Base-by-base conservation (phyloP, 345 rosid species). In the Linum trigynum region DNA sequence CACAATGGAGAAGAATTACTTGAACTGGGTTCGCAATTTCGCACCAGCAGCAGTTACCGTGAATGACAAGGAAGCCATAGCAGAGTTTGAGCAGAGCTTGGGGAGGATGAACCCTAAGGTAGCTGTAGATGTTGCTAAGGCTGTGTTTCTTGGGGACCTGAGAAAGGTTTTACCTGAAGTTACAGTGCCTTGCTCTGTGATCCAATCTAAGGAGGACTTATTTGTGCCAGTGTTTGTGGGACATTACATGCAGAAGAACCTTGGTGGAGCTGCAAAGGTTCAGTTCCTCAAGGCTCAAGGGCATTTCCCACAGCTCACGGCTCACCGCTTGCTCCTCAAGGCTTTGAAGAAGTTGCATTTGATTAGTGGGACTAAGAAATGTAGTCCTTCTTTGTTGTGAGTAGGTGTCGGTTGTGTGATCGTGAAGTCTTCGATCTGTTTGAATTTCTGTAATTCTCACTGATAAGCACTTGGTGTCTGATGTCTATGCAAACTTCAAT, bases 241-340 rank as follows among this genome's bases (percentile, higher is more conserved):
- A 23, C 32, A 6, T 55, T 81, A 75, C 69, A 73, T 76, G 73
- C n/a, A 75, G 65, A 55, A 12, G 7, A 39, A 75, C 2, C 67
- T 78, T 3, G 69, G 78, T 7, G 69, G 74, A 16, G 23, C 51
- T n/a, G 66, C 73, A 12, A 41, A 3, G 40, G 70, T 77, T n/a
- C 39, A 53, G 50, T 62, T 81, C 23, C 74, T 75, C 0, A 16
- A 76, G 61, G 57, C 71, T 1, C 5, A 65, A 64, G 79, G 79
- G 15, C 79, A 78, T 63, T 67, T 78, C 11, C 78, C 79, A 1
- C 71, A 63, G 38, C 73, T 79, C 38, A 75, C 75, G 1, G 77
- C 79, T 17, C 48, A 70, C 39, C 55, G 5, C 43, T 45, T 55
- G 68, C 69, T 79, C 17, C 35, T 61, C 57, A 42, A 73, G 50